phyloP scores from a whole-genome alignment of 352 stramenopile genomes.

The Phytophthora palmivora region DNA sequence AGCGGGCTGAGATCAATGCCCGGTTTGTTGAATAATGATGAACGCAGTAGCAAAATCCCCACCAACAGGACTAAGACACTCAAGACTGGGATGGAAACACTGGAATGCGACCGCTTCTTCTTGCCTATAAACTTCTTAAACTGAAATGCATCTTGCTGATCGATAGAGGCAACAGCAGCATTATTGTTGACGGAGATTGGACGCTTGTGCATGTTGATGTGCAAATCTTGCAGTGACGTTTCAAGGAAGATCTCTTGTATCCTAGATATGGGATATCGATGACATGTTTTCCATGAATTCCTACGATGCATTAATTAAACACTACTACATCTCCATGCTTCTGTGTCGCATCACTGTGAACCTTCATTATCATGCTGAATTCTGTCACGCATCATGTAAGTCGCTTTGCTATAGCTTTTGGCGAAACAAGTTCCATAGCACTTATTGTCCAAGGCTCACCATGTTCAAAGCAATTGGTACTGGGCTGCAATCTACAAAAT shows the following conservation, averaged over 20 bases:
- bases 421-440: no score
- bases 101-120: conserved; percentile 8
- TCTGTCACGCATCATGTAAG: no score
- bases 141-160: neutral
- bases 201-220: conserved; percentile 16
- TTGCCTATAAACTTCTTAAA: conserved; percentile 1
- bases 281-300: no score
- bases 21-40: neutral
- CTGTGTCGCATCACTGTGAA: no score
- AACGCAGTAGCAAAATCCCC: conserved; percentile 10
- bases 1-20: neutral
- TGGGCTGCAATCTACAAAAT: no score
- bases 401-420: no score
- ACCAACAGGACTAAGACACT: conserved; percentile 19
- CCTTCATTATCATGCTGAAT: no score
- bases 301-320: no score
- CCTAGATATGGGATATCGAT: neutral
- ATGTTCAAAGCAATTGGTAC: no score
- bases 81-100: conserved; percentile 7
- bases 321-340: no score
- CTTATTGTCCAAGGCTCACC: no score
- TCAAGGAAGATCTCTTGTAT: conserved; percentile 21
- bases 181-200: neutral
- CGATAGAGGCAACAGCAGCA: neutral
- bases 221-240: conserved; percentile 22